These are phyloP conservation scores for Teratosphaeria zuluensis DNA, from an alignment of 2,329 filamentous ascomycete species.

Conservation along the genomic window DNA sequence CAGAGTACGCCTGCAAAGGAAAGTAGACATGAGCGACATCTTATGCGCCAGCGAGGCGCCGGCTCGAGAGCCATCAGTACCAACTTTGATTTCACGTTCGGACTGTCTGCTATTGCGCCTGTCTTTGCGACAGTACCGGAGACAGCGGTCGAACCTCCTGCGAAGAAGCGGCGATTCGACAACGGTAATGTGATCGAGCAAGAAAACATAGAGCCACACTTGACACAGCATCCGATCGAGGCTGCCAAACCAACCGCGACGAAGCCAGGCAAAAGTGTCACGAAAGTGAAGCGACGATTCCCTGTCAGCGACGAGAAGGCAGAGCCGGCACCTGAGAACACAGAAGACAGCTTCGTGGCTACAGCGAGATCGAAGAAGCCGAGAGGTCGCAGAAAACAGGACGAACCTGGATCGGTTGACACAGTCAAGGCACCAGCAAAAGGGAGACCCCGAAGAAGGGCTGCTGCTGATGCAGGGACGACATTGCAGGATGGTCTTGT, in stretches of 20 bases:
- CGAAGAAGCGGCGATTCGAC: slow-evolving; percentile 15
- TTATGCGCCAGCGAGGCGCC: slow-evolving; percentile 24
- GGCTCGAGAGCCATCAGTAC: slow-evolving; percentile 20
- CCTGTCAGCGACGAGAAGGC: slow-evolving; percentile 1
- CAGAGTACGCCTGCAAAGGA: slow-evolving; percentile 16
- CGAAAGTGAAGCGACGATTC: not conserved
- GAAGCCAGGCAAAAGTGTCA: not conserved
- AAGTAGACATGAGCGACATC: slow-evolving; percentile 23
- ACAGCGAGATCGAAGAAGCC: slow-evolving; percentile 3
- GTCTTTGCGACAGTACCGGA: not conserved
- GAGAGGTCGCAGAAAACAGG: slow-evolving; percentile 1
- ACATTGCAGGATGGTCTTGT: slow-evolving; percentile 15
- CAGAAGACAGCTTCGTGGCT: slow-evolving; percentile 11
- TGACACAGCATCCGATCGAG: not conserved
- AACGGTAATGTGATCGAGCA: not conserved
- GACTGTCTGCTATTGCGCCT: slow-evolving; percentile 1
- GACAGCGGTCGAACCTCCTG: slow-evolving; percentile 8
- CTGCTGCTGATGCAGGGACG: slow-evolving; percentile 13
- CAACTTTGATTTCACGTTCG: slow-evolving; percentile 23
- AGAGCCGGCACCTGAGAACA: not conserved
- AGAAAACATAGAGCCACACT: not conserved
- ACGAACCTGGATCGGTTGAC: not conserved
- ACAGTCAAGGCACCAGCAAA: not conserved
- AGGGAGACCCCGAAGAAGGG: slow-evolving; percentile 14
- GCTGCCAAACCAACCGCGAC: not conserved